A percentile compares a stretch with the other conserved stretches of the same genome.
Evolutionary conservation across 805 yeast species (phyloP).

Genomic region (Ogataea minuta): DNA sequence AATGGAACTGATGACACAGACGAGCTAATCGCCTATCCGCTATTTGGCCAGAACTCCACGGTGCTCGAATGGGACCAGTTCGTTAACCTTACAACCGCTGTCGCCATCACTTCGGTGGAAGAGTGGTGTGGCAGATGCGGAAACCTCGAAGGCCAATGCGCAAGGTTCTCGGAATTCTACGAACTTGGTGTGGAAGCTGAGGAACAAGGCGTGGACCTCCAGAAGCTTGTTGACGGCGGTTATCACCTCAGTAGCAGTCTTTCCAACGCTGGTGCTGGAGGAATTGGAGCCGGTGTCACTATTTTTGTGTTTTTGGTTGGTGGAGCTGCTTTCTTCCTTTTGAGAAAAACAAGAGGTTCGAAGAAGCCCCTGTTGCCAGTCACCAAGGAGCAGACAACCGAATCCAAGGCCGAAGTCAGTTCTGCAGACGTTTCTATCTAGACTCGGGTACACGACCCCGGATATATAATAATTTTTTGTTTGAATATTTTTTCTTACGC

Average conservation of each 20-base stretch:
- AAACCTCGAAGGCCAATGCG: constrained; percentile 34
- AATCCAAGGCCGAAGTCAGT: not conserved
- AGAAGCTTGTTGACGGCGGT: constrained; percentile 30
- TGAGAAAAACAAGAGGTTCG: constrained; percentile 15
- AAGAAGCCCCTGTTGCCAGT: constrained; percentile 5
- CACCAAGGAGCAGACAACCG: constrained; percentile 1
- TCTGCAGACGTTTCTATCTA: not conserved
- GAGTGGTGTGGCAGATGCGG: constrained; percentile 44
- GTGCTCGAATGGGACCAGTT: constrained; percentile 40
- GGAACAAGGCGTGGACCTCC: constrained; percentile 32
- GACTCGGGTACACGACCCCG: constrained; percentile 4
- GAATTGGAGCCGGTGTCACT: constrained; percentile 54
- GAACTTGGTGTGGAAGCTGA: constrained; percentile 30
- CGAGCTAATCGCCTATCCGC: constrained; percentile 35
- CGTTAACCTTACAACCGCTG: constrained; percentile 25
- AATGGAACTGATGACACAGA: constrained; percentile 43
- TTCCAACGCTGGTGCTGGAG: constrained; percentile 45
- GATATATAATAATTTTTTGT: too few relatives aligned
- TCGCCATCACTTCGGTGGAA: constrained; percentile 28
- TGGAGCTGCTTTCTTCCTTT: constrained; percentile 31
- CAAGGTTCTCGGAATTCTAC: constrained; percentile 33
- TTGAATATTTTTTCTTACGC: constrained; percentile 13
- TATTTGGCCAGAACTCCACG: constrained; percentile 35
- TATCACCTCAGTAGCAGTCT: constrained; percentile 27
- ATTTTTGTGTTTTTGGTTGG: constrained; percentile 39